These are phyloP conservation scores for Trametes maxima DNA, from an alignment of 768 basidiomycete genomes.

Conservation along the genomic window DNA sequence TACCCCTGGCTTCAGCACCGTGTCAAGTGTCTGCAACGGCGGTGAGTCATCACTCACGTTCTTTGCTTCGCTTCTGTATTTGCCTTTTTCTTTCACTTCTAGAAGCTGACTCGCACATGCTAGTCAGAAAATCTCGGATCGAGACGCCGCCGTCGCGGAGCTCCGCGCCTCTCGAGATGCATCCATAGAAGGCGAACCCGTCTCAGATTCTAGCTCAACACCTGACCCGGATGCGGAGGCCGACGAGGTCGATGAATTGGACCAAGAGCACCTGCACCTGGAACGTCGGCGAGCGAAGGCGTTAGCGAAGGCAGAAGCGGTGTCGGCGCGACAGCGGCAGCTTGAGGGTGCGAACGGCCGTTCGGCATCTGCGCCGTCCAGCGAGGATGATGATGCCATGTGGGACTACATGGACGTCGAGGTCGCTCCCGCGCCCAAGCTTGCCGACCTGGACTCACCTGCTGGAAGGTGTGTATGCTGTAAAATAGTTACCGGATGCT, in stretches of 20 bases:
- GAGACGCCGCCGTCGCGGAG: conserved; percentile 55
- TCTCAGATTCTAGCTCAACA: conserved; percentile 36
- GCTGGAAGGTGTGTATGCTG: conserved; percentile 55
- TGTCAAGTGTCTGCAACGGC: conserved; percentile 70
- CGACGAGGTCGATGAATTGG: conserved; percentile 29
- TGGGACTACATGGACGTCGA: conserved; percentile 29
- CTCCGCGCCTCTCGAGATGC: conserved; percentile 39
- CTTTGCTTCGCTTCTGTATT: background rate
- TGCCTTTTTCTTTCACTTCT: background rate
- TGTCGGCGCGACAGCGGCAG: conserved; percentile 19
- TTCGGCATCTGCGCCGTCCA: conserved; percentile 20
- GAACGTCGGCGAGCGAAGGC: conserved; percentile 30
- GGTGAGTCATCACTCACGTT: conserved; percentile 47
- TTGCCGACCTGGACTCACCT: conserved; percentile 64
- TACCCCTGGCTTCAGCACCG: conserved; percentile 84
- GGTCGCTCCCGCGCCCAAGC: conserved; percentile 18
- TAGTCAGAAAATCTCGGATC: conserved; percentile 60
- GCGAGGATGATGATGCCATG: conserved; percentile 29
- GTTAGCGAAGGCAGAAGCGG: conserved; percentile 24
- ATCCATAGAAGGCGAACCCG: conserved; percentile 30
- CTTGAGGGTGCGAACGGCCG: conserved; percentile 16
- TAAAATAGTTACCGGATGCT: conserved; percentile 6
- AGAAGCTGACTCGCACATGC: conserved; percentile 15
- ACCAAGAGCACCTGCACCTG: conserved; percentile 11
- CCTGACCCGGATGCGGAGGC: conserved; percentile 40